Percentiles rank a stretch among this genome's conserved stretches.
phyloP scores from a whole-genome alignment of 1,284 basidiomycete species.

The Phaffia rhodozyma region DNA sequence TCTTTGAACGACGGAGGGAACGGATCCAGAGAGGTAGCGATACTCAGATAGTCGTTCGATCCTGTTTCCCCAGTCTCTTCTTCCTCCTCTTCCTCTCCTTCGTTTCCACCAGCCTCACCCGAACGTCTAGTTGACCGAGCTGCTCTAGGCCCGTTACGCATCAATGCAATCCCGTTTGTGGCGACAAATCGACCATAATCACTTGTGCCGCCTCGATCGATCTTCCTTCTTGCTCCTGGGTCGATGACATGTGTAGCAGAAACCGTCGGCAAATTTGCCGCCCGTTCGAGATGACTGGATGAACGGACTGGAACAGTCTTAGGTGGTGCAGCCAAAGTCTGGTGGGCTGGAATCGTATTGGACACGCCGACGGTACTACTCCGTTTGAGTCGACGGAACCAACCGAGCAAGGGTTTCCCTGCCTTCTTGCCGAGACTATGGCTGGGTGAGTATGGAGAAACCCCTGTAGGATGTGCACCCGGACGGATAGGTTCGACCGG shows the following conservation, averaged over 20 bases:
- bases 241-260: too few relatives aligned
- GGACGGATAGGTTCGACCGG: too few relatives aligned
- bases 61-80: too few relatives aligned
- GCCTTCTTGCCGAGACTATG: slow-evolving; percentile 13
- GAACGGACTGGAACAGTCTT: too few relatives aligned
- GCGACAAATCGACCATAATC: slow-evolving; percentile 17
- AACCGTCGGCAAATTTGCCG: too few relatives aligned
- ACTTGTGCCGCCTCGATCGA: neutral
- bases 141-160: neutral
- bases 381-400: slow-evolving; percentile 3
- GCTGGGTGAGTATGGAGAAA: too few relatives aligned
- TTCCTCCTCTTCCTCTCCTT: slow-evolving; percentile 6
- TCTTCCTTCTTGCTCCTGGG: too few relatives aligned
- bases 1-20: slow-evolving; percentile 11
- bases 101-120: neutral
- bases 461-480: too few relatives aligned
- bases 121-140: neutral
- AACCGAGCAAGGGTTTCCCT: slow-evolving; percentile 9
- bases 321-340: too few relatives aligned
- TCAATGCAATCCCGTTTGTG: slow-evolving; percentile 11
- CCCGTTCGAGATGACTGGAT: too few relatives aligned
- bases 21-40: slow-evolving; percentile 17
- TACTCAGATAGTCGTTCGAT: neutral
- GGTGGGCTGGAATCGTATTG: too few relatives aligned
- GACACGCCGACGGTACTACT: too few relatives aligned